phyloP scores from a whole-genome alignment of 2,329 filamentous ascomycete genomes.

The Alternaria sp. region DNA sequence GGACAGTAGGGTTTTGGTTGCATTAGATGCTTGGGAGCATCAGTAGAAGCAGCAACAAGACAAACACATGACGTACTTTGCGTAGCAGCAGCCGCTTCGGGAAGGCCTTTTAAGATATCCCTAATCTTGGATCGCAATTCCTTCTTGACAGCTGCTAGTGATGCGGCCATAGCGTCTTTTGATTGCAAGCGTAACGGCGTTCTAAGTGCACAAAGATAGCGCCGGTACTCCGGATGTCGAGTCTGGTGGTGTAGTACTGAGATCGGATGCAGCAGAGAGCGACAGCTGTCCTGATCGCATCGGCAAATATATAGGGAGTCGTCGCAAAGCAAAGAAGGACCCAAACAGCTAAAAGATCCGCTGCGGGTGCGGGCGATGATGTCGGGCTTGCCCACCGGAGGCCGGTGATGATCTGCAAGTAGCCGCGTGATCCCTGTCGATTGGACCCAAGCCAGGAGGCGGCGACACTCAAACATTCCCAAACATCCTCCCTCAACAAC shows the following conservation, averaged over 20 bases:
- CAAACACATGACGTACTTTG: slow-evolving; percentile 71
- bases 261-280: neutral
- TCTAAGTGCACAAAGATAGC: slow-evolving; percentile 16
- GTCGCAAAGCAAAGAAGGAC: neutral
- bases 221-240: neutral
- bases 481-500: slow-evolving; percentile 16
- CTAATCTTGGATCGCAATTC: slow-evolving; percentile 76
- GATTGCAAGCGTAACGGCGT: slow-evolving; percentile 18
- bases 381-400: slow-evolving; percentile 16
- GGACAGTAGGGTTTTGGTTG: slow-evolving; percentile 68
- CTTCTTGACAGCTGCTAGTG: slow-evolving; percentile 73
- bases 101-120: slow-evolving; percentile 65
- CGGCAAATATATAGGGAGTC: neutral
- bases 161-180: slow-evolving; percentile 48
- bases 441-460: slow-evolving; percentile 20
- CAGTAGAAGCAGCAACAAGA: slow-evolving; percentile 10
- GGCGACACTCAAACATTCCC: slow-evolving; percentile 19
- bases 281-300: neutral
- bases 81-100: slow-evolving; percentile 64
- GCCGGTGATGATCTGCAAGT: slow-evolving; percentile 38
- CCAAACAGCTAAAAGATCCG: slow-evolving; percentile 10
- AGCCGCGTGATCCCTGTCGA: slow-evolving; percentile 31
- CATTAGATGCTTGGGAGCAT: slow-evolving; percentile 63
- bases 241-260: neutral
- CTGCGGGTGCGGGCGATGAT: slow-evolving; percentile 22